These are phyloP conservation scores for Moesziomyces antarcticus DNA, from an alignment of 1,284 basidiomycete genomes.

Conservation along the genomic window DNA sequence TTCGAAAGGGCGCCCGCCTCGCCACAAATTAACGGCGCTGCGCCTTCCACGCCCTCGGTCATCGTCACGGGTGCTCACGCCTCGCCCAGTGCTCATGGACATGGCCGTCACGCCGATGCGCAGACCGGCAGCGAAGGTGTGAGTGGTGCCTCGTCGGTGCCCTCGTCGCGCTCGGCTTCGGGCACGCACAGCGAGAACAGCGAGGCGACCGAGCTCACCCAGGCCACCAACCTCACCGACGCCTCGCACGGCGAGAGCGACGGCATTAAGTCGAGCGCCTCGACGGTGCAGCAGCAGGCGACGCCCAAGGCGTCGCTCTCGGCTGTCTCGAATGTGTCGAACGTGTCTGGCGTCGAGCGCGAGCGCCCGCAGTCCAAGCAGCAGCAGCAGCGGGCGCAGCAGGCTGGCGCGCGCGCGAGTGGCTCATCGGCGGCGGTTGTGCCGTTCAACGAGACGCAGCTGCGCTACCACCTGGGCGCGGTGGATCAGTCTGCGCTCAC, in stretches of 20 bases:
- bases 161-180: conserved; percentile 62
- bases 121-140: conserved; percentile 30
- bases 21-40: conserved; percentile 6
- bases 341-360: conserved; percentile 16
- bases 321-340: conserved; percentile 31
- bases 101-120: conserved; percentile 27
- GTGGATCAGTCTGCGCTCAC: conserved; percentile 93
- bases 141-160: conserved; percentile 38
- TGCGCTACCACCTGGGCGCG: conserved; percentile 89
- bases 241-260: conserved; percentile 25
- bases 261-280: conserved; percentile 55
- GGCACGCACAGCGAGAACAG: conserved; percentile 64
- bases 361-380: conserved; percentile 12
- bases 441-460: conserved; percentile 71
- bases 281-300: conserved; percentile 59
- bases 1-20: conserved; percentile 40
- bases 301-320: conserved; percentile 54
- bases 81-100: conserved; percentile 4
- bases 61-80: conserved; percentile 42
- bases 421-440: background rate
- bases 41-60: conserved; percentile 28
- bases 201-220: conserved; percentile 48
- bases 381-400: conserved; percentile 4
- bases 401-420: conserved; percentile 20
- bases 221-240: conserved; percentile 37